These are phyloP conservation scores for Pestalotiopsis sp. DNA, from an alignment of 2,329 filamentous ascomycete species.

Conservation along the genomic window DNA sequence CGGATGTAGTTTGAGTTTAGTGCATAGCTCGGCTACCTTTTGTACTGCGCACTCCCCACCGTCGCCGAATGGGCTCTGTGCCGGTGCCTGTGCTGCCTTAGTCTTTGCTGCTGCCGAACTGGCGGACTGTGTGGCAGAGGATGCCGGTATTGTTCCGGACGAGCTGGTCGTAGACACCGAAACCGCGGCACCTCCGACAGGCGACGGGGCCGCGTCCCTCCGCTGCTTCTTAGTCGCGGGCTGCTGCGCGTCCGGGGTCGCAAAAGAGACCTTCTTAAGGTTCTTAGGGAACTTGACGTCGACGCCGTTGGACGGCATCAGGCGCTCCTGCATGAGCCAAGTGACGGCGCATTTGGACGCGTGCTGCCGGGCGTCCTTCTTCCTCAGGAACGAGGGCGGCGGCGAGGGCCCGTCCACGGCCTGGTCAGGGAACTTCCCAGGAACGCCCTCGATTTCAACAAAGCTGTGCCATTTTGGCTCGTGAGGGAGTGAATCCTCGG, in stretches of 20 bases:
- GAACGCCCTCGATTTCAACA: conserved; percentile 27
- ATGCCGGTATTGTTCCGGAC: too few species aligned
- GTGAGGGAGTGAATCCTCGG: conserved; percentile 10
- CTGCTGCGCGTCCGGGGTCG: background rate
- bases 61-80: too few species aligned
- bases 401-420: conserved; percentile 30
- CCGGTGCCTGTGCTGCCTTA: background rate
- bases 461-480: conserved; percentile 26
- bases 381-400: conserved; percentile 42
- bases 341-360: conserved; percentile 51
- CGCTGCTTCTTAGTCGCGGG: too few species aligned
- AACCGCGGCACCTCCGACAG: background rate
- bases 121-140: background rate
- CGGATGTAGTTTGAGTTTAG: background rate
- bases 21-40: background rate
- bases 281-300: conserved; percentile 21
- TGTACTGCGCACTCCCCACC: background rate
- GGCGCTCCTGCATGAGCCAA: conserved; percentile 37
- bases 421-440: conserved; percentile 25
- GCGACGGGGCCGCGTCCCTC: background rate
- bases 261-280: background rate
- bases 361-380: conserved; percentile 58
- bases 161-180: background rate
- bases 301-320: conserved; percentile 28
- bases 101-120: background rate